Conservation (phyloP, 202 grass and related monocot species). For the Zoysia matrella region DNA sequence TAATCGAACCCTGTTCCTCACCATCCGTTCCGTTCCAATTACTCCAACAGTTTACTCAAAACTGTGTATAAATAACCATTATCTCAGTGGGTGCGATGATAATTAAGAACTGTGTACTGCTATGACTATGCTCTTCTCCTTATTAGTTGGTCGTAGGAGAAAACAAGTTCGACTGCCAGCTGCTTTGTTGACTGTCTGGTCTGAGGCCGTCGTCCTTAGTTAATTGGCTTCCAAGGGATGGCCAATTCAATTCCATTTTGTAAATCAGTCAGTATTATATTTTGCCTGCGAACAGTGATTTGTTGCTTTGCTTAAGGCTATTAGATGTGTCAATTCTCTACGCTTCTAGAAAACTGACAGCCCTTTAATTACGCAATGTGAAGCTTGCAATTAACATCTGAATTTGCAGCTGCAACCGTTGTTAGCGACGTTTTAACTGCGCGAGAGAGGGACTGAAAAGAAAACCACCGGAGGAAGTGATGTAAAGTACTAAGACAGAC, state of each 20-base stretch:
- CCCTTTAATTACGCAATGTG: constrained; percentile 12
- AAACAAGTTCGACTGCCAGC: background rate
- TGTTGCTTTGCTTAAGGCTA: background rate
- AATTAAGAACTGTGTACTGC: background rate
- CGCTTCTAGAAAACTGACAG: constrained; percentile 24
- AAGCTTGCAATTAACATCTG: constrained; percentile 11
- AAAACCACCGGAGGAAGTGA: background rate
- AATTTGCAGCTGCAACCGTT: constrained; percentile 15
- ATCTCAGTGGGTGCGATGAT: background rate
- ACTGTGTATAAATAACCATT: background rate
- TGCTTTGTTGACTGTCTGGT: background rate
- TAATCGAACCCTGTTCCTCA: constrained; percentile 17
- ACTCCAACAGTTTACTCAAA: constrained; percentile 4
- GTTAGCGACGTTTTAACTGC: constrained; percentile 6
- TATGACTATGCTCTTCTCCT: background rate
- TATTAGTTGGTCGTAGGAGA: background rate
- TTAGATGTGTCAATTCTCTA: background rate
- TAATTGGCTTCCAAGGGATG: background rate
- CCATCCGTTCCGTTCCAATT: background rate
- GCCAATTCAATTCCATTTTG: background rate
- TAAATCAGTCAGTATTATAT: background rate
- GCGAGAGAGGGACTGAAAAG: background rate
- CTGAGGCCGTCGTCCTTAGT: background rate
- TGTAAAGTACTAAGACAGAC: no score
- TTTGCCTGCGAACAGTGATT: background rate